Base-by-base conservation (phyloP, 352 stramenopile genomes). In the Globisporangium perplexum region DNA sequence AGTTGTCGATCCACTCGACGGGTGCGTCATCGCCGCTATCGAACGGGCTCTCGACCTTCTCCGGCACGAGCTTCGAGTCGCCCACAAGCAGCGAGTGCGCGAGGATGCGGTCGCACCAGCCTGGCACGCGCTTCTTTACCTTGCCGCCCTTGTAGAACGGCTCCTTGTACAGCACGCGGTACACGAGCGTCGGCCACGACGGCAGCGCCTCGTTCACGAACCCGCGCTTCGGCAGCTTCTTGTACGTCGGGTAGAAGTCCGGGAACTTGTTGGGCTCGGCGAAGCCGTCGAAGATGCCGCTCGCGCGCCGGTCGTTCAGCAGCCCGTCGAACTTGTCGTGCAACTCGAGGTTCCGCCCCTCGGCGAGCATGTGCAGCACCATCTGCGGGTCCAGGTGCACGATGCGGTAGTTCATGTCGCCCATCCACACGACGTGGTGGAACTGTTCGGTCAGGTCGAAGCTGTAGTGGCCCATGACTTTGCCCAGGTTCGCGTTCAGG, bases 201-300 rank as follows among this genome's bases (percentile, higher is more conserved):
- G 79, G 64, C 38, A 77, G 56, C 38, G 51, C 59, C 48, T 88
- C 78, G 65, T 90, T 83, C 51, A 91, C 72, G 18, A 66, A 47
- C 2, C 77, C 72, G 14, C 83, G 82, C 51, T 86, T 83, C 4
- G 83, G 79, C 18, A 92, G 86, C 47, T 94, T 94, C 50, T 94
- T 94, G 70, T 96, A 96, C 15, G 86, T 96, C 18, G 86, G 86
- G 41, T 92, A 94, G 53, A 96, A 96, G 46, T 95, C 77, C 2
- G 77, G 77, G 42, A 91, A 92, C 62, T 90, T 93, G 57, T 75
- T 69, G 1, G 86, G 85, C 47, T 96, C 86, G 0, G 71, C 76
- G 45, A 92, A 96, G 1, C 78, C 77, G 44, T 90, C 83, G 58
- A 95, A 95, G 22, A 92, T 74, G 1, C 76, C 72, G 24, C 72